These are phyloP conservation scores for Abrus precatorius DNA, from an alignment of 306 rosid species.

Conservation along the genomic window DNA sequence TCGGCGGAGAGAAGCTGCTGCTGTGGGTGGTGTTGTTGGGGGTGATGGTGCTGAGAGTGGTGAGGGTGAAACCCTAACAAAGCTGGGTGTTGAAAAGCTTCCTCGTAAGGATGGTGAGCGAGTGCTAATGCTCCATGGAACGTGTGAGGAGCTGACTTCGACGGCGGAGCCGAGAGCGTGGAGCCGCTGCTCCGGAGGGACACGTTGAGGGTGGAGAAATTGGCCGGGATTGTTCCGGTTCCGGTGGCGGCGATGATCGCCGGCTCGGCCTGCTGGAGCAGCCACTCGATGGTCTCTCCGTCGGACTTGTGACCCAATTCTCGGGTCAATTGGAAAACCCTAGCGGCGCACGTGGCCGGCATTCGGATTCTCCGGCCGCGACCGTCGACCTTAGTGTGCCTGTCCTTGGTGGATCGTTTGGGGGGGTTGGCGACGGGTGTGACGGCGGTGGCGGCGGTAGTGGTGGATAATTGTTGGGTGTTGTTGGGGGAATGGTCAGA, in stretches of 20 bases:
- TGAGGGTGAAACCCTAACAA: constrained; percentile 79
- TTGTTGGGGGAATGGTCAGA: constrained; percentile 65
- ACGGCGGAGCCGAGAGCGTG: constrained; percentile 77
- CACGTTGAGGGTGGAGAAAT: constrained; percentile 79
- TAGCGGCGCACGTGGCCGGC: constrained; percentile 95
- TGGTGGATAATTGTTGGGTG: constrained; percentile 40
- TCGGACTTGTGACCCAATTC: constrained; percentile 93
- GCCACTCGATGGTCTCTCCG: constrained; percentile 95
- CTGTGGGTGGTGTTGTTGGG: constrained; percentile 44
- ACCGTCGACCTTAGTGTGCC: constrained; percentile 93
- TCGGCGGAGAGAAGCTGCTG: constrained; percentile 70
- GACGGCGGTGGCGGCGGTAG: not conserved
- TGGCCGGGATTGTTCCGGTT: constrained; percentile 91
- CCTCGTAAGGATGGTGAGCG: constrained; percentile 79
- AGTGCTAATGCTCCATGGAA: constrained; percentile 79
- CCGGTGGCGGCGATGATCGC: constrained; percentile 90
- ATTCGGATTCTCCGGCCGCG: constrained; percentile 93
- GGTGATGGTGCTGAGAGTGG: constrained; percentile 48
- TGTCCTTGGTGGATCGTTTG: constrained; percentile 86
- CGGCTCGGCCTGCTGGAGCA: constrained; percentile 91
- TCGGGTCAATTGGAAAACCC: constrained; percentile 88
- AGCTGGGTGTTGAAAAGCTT: constrained; percentile 68
- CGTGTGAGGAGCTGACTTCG: constrained; percentile 76
- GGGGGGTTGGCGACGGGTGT: constrained; percentile 34
- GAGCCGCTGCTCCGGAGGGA: constrained; percentile 85